Conservation (phyloP, 805 yeast species). For the Lipomyces kockii region DNA sequence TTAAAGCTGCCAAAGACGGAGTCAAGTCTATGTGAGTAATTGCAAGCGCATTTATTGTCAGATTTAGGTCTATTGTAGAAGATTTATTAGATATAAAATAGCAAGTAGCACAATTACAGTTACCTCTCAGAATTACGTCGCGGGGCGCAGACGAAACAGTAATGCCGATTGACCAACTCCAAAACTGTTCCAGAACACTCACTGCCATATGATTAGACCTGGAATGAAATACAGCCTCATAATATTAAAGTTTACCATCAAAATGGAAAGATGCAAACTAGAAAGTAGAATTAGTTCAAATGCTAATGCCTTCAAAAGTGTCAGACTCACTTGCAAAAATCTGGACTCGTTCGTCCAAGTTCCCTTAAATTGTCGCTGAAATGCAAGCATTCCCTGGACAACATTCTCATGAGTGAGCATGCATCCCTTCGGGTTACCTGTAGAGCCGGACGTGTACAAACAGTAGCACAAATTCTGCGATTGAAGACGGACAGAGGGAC, state of each 20-base stretch:
- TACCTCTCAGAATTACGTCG: constrained; percentile 33
- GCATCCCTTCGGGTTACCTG: constrained; percentile 42
- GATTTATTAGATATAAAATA: background rate
- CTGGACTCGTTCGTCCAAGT: constrained; percentile 25
- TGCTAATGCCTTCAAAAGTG: constrained; percentile 4
- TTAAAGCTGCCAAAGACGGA: constrained; percentile 69
- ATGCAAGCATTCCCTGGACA: constrained; percentile 41
- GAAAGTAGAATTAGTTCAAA: background rate
- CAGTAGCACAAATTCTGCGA: constrained; percentile 35
- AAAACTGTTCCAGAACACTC: constrained; percentile 41
- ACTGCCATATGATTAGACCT: constrained; percentile 17
- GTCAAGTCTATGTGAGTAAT: constrained; percentile 41
- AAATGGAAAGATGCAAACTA: constrained; percentile 42
- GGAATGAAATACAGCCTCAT: background rate
- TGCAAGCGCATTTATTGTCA: constrained; percentile 25
- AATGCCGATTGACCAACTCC: constrained; percentile 42
- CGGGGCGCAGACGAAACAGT: constrained; percentile 37
- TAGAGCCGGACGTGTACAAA: constrained; percentile 42
- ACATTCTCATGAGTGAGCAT: constrained; percentile 39
- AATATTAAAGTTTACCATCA: constrained; percentile 29
- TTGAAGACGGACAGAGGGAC: constrained; percentile 8
- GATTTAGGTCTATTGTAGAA: constrained; percentile 24
- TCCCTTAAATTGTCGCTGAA: constrained; percentile 33
- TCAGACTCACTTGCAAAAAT: constrained; percentile 27
- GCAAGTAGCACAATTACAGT: background rate